These are phyloP conservation scores for Saccharomycopsis guyanensis DNA, from an alignment of 805 yeast genomes.

Conservation along the genomic window DNA sequence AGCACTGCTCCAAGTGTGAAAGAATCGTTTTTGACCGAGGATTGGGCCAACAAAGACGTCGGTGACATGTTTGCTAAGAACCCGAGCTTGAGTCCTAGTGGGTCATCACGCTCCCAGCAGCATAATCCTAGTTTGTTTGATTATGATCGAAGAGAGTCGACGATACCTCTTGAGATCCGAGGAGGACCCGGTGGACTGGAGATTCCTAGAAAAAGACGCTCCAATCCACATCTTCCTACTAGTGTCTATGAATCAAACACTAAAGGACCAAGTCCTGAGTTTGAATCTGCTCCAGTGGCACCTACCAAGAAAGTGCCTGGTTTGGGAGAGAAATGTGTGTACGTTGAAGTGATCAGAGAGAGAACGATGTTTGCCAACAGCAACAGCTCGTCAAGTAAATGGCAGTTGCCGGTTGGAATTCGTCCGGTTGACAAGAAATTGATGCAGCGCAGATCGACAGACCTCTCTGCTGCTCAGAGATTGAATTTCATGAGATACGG, in stretches of 20 bases:
- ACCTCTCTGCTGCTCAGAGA: background rate
- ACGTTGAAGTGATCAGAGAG: constrained; percentile 17
- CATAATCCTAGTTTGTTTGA: background rate
- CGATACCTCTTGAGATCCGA: constrained; percentile 4
- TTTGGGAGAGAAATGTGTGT: constrained; percentile 12
- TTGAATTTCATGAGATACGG: background rate
- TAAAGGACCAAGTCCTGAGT: background rate
- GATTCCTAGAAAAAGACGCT: constrained; percentile 2
- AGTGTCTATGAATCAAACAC: constrained; percentile 8
- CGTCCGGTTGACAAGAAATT: constrained; percentile 8
- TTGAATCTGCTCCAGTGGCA: background rate
- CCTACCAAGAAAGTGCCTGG: constrained; percentile 2
- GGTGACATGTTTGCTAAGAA: background rate
- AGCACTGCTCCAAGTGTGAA: background rate
- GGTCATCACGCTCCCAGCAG: background rate
- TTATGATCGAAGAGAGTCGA: background rate
- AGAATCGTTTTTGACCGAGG: background rate
- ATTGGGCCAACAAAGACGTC: background rate
- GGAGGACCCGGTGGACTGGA: constrained; percentile 3
- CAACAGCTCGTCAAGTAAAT: constrained; percentile 2
- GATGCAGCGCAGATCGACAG: constrained; percentile 4
- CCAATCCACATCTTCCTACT: constrained; percentile 17
- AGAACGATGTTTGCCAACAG: constrained; percentile 15
- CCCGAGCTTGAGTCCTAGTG: background rate
- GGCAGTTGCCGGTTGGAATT: constrained; percentile 20